Percentiles rank a stretch among this genome's conserved stretches.
phyloP scores from a whole-genome alignment of 192 early-diverging fungal genomes.

The Chytriomyces hyalinus region DNA sequence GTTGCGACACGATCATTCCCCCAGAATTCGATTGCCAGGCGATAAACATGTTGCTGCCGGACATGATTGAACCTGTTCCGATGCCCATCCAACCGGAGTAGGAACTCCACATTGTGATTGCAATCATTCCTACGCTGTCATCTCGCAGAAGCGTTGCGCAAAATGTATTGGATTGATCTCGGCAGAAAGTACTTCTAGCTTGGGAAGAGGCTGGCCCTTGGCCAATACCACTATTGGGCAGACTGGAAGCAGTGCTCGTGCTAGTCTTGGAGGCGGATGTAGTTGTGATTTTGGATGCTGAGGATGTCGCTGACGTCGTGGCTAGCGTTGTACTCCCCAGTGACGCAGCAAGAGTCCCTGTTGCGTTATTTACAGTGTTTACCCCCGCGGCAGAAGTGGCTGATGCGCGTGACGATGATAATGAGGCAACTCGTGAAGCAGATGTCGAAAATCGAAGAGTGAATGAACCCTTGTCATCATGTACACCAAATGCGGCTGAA shows the following conservation, averaged over 20 bases:
- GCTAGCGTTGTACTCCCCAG: too few species aligned
- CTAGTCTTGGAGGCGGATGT: background rate
- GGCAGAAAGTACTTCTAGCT: background rate
- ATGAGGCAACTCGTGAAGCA: too few species aligned
- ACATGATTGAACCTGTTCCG: constrained; percentile 33
- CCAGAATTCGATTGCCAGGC: constrained; percentile 32
- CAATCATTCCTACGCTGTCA: background rate
- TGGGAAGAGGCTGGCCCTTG: too few species aligned
- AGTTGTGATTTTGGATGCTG: background rate
- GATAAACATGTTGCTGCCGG: constrained; percentile 31
- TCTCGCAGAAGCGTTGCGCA: background rate
- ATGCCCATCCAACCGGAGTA: constrained; percentile 25
- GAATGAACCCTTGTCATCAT: background rate
- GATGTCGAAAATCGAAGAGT: background rate
- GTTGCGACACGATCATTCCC: constrained; percentile 31
- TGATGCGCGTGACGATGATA: too few species aligned
- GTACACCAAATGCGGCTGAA: background rate
- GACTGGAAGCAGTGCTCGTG: too few species aligned
- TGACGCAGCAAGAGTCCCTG: too few species aligned
- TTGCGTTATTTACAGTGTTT: too few species aligned
- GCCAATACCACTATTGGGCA: too few species aligned
- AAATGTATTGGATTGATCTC: background rate
- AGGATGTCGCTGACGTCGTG: too few species aligned
- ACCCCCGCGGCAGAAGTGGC: too few species aligned
- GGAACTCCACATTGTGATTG: constrained; percentile 3